Base-by-base conservation (phyloP, 768 basidiomycete genomes). In the Russula sp. region DNA sequence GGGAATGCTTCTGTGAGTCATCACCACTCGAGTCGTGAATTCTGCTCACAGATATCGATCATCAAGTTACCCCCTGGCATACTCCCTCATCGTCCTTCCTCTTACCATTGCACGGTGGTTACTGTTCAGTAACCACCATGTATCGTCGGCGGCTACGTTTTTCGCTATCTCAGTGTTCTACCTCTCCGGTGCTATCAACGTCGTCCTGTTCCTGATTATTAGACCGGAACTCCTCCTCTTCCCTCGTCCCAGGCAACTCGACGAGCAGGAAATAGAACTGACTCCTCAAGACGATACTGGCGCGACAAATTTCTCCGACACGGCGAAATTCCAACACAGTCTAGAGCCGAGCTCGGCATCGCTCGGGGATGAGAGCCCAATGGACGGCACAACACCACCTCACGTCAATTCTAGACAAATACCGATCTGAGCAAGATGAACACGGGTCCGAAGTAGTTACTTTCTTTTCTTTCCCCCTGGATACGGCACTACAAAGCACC, bases 61-160 rank as follows among this genome's bases (percentile, higher is more conserved):
- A 38, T 16, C 38, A 59, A 34, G 58, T 26, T 59, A 59, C 24
- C 58, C 58, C 3, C 8, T 50, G 18, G 48, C 58, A 20, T 59
- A 59, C 48, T 22, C 22, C 22, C 0, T 59, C n/a, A 2, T 59
- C 14, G 22, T 59, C 46, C 57, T 59, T 24, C 57, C 57, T 16
- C 0, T 59, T 8, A 24, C 57, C n/a, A 13, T 59, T 4, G 22
- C 57, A 32, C 46, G 57, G 5, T 36, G 46, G 46, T 24, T 24
- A 13, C 44, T 5, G 3, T 46, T 46, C 30, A 22, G 30, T 32
- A n/a, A 49, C 22, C 2, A 75, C 75, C 63, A 69, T 79, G 53
- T 75, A 42, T 66, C 74, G 2, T 67, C 75, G 4, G 72, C 74
- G 16, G 74, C 75, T 32, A 77, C 72, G 8, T 73, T 80, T 48